Evolutionary conservation across 139 green algal species (phyloP).

Genomic region (Chlorella sorokiniana): DNA sequence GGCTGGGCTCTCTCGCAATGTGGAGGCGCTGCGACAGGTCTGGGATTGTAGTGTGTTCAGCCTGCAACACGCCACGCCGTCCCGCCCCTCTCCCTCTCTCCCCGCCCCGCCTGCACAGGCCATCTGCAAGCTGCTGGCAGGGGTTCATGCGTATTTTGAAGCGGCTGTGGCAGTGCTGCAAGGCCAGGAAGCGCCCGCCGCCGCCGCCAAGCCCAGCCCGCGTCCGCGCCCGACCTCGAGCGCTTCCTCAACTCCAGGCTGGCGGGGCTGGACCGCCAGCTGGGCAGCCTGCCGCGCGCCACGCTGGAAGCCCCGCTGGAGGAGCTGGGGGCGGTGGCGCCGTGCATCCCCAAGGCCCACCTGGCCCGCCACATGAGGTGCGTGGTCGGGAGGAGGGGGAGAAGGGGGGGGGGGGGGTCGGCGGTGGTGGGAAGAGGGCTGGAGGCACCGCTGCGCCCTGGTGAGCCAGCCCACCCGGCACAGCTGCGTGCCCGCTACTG

Average conservation of each 20-base stretch:
- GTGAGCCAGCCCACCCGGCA: background rate
- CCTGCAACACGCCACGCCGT: background rate
- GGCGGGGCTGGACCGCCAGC: background rate
- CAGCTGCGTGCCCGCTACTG: background rate
- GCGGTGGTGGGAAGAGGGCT: no score
- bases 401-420: background rate
- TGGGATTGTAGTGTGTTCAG: no score
- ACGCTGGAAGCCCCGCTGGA: constrained; percentile 9
- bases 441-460: background rate
- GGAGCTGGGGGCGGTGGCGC: background rate
- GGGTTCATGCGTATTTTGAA: constrained; percentile 12
- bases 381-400: background rate
- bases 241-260: background rate
- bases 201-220: background rate
- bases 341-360: background rate
- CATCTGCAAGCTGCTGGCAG: constrained; percentile 22
- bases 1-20: no score
- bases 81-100: background rate
- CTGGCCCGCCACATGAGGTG: constrained; percentile 23
- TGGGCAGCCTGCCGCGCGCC: background rate
- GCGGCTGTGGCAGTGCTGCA: constrained; percentile 8
- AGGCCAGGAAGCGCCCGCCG: constrained; percentile 1
- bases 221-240: background rate
- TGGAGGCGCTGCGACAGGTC: no score
- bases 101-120: background rate